Conservation (phyloP, 2,329 filamentous ascomycete species). For the Ophiocordyceps polyrhachis-furcata region DNA sequence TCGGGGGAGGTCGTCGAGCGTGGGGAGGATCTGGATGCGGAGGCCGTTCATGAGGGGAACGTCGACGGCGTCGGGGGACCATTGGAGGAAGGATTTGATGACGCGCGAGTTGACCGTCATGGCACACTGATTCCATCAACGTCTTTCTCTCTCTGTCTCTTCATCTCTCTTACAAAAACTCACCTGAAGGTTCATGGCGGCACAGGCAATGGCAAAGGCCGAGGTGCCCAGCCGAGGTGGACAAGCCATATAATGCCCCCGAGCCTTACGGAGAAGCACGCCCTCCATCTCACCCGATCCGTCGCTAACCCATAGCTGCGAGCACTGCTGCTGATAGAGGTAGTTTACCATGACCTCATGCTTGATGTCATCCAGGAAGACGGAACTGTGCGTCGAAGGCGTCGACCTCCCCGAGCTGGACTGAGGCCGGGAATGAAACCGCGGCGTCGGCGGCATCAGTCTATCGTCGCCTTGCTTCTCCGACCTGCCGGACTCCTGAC, state of each 20-base stretch:
- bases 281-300: constrained; percentile 51
- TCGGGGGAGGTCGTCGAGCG: constrained; percentile 47
- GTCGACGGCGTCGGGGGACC: constrained; percentile 53
- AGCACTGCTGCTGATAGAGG: constrained; percentile 62
- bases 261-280: constrained; percentile 49
- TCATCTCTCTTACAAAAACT: constrained; percentile 1
- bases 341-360: constrained; percentile 75
- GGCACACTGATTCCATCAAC: constrained; percentile 32
- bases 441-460: constrained; percentile 28
- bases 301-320: constrained; percentile 55
- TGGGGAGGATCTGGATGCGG: constrained; percentile 57
- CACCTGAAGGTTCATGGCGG: constrained; percentile 54
- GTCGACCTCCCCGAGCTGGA: constrained; percentile 26
- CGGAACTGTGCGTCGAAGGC: constrained; percentile 25
- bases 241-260: constrained; percentile 54
- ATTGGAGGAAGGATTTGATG: constrained; percentile 60
- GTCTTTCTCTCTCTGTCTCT: too few species aligned
- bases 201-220: constrained; percentile 43
- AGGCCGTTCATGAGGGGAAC: constrained; percentile 61
- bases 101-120: constrained; percentile 70
- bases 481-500: constrained; percentile 10
- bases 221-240: constrained; percentile 46
- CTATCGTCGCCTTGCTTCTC: constrained; percentile 21
- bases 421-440: constrained; percentile 10
- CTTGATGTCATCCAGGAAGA: constrained; percentile 52